Evolutionary conservation across 1,139 yeast genomes (phyloP), one percentile per base, ranked within the genome.

Genomic region (Blastobotrys malaysiensis): DNA sequence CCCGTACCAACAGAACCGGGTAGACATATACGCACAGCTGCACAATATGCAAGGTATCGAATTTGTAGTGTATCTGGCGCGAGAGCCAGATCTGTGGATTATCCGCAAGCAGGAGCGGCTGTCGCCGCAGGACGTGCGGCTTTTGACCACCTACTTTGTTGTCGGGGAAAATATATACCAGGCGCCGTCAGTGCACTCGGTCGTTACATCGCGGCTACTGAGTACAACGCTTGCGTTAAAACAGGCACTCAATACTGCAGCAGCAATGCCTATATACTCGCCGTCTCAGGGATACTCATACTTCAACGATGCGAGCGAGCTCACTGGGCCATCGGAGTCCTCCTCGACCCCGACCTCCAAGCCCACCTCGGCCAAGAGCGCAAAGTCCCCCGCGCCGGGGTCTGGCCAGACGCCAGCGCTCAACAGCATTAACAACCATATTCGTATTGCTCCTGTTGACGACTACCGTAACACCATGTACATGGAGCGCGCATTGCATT

Each of bases 31-130:
- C 49, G 67, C 71, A 22, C 87, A 86, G 64, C 76, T 93, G 57
- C 73, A 76, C 56, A 88, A 87, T 62, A 84, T 93, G 89, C 81
- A 79, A 19, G 99, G 99, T 0, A 70, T 85, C 0, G 99, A 93
- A 70, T 93, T 88, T 65, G 82, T 88, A 1, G 77, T 95, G 9
- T 84, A 85, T 0, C 75, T 80, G 57, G 82, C 84, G 2, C 75
- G 90, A 52, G 97, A 90, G 61, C 98, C 98, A 0, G 96, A 89
- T 64, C 81, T 89, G 63, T 93, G 98, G 97, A 78, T 91, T 16
- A 80, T 93, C 11, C 77, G 96, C 55, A 90, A 90, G 66, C 97
- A 91, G 68, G 74, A 81, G 49, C 73, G 98, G 27, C 62, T 77
- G 5, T 74, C 78, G 45, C 80, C 82, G 6, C 74, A 73, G 5